Conservation (phyloP, 192 early-diverging fungal genomes). For the Coemansia sp. region DNA sequence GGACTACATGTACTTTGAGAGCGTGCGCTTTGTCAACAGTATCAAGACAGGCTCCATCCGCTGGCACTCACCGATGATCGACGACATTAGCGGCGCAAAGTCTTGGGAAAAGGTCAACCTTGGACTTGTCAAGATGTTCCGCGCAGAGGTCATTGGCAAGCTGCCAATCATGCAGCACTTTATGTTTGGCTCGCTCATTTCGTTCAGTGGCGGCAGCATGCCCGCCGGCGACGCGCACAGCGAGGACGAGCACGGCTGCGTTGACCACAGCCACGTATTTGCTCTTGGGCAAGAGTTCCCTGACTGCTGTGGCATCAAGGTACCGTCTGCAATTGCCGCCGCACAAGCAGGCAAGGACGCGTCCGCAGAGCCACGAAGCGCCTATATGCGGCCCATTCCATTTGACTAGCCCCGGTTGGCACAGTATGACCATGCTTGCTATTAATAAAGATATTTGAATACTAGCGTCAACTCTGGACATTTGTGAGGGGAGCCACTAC, state of each 20-base stretch:
- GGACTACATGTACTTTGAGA: slow-evolving; percentile 95
- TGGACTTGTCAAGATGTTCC: slow-evolving; percentile 95
- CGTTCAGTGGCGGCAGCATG: slow-evolving; percentile 61
- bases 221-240: neutral
- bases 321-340: slow-evolving; percentile 56
- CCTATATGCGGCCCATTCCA: slow-evolving; percentile 47
- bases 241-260: slow-evolving; percentile 25
- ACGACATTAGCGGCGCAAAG: slow-evolving; percentile 89
- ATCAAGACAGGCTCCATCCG: slow-evolving; percentile 74
- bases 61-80: slow-evolving; percentile 93
- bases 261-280: slow-evolving; percentile 48
- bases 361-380: slow-evolving; percentile 21
- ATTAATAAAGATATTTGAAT: neutral
- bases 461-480: neutral
- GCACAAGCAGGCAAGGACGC: slow-evolving; percentile 21
- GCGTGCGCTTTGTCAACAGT: slow-evolving; percentile 87
- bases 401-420: slow-evolving; percentile 39
- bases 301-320: slow-evolving; percentile 59
- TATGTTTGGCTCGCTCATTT: slow-evolving; percentile 82
- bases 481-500: neutral
- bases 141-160: slow-evolving; percentile 88
- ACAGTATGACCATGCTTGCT: neutral
- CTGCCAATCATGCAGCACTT: slow-evolving; percentile 98
- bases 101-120: slow-evolving; percentile 89
- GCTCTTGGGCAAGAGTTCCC: slow-evolving; percentile 59